phyloP scores from a whole-genome alignment of 2,329 filamentous ascomycete genomes.

The Ascochyta clinopodiicola region DNA sequence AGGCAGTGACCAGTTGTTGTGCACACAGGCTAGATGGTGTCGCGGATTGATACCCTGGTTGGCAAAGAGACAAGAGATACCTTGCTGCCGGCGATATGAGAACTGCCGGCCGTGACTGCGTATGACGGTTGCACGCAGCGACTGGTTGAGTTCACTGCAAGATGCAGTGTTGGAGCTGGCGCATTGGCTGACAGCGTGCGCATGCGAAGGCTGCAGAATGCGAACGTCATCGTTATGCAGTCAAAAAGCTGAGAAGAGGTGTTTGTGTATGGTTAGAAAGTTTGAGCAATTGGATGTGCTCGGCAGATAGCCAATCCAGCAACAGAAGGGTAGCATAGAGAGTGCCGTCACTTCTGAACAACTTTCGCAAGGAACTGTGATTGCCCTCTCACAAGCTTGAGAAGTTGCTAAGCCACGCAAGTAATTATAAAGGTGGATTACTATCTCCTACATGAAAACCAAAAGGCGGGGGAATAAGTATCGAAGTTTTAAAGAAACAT shows the following conservation, averaged over 20 bases:
- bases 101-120: neutral
- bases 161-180: neutral
- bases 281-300: neutral
- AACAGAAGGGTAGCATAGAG: neutral
- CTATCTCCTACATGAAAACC: slow-evolving; percentile 50
- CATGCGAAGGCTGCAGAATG: neutral
- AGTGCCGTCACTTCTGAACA: neutral
- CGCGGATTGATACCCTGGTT: neutral
- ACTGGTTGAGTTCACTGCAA: neutral
- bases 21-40: neutral
- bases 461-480: slow-evolving; percentile 50
- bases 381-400: neutral
- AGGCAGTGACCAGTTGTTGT: neutral
- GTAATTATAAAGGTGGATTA: slow-evolving; percentile 50
- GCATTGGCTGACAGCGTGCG: neutral
- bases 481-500: slow-evolving; percentile 51
- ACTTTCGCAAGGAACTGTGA: neutral
- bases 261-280: neutral
- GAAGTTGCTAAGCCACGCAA: slow-evolving; percentile 27
- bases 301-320: neutral
- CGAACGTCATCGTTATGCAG: slow-evolving; percentile 8
- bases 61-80: neutral
- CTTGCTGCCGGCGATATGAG: neutral
- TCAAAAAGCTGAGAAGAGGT: neutral
- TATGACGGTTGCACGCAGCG: neutral